Base-by-base conservation (phyloP, 129 eudicot species). In the Erigeron canadensis region DNA sequence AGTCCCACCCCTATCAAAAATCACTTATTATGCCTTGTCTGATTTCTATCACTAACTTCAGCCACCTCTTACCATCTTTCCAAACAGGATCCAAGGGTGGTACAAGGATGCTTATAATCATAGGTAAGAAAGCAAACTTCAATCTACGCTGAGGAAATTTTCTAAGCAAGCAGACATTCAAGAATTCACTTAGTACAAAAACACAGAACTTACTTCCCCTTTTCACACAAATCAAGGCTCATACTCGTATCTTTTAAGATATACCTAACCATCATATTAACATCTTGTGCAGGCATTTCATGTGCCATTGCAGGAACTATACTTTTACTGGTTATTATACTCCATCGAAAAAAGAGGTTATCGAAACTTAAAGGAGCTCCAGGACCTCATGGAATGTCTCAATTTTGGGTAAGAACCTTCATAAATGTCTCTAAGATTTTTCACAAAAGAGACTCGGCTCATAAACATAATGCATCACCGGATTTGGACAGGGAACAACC, bases 261-360 rank as follows among this genome's bases (percentile, higher is more conserved):
- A n/a, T n/a, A n/a, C n/a, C n/a, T n/a, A n/a, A 47, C 38, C 34
- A 60, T 60, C 10, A 28, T 58, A 6, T 46, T 1, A 59, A 46
- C n/a, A 72, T 22, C 10, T 8, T 11, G 39, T 34, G 60, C 48
- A 72, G 77, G 77, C 45, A 37, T 61, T 72, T 72, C 69, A 72
- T 59, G 69, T 28, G 44, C 69, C 77, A 11, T 58, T 10, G 45
- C 69, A 8, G 77, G 60, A 60, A 43, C 28, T 34, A 22, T 10
- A 28, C 38, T 72, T 39, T 0, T 72, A 15, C 4, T 73, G 62
- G 45, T 73, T 61, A 21, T 73, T 5, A 61, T 73, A 4, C 50
- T 61, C 15, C 34, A 0, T 34, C 47, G 15, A 46, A 63, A 38
- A 62, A 73, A 18, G 50, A 17, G 19, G 17, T 61, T 72, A 47